Evolutionary conservation across 139 green algal genomes (phyloP).

Genomic region (Picochlorum sp.): DNA sequence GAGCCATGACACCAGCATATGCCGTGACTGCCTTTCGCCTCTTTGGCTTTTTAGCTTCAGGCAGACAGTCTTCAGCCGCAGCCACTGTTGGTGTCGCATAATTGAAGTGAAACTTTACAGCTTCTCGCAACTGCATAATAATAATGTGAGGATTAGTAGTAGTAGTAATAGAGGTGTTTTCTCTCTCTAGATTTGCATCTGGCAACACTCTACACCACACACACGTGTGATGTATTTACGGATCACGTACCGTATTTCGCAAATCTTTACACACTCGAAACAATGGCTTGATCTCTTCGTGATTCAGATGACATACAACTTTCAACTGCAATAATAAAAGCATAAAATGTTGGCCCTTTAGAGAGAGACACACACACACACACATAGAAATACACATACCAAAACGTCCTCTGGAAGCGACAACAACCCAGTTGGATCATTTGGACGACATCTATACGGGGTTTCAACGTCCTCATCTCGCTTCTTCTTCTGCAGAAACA

Average conservation of each 20-base stretch:
- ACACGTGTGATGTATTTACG: too few relatives aligned
- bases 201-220: too few relatives aligned
- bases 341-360: too few relatives aligned
- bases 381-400: too few relatives aligned
- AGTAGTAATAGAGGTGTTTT: too few relatives aligned
- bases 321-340: slow-evolving; percentile 13
- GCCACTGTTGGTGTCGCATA: slow-evolving; percentile 21
- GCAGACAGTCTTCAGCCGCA: slow-evolving; percentile 1
- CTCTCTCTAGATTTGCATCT: too few relatives aligned
- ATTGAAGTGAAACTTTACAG: slow-evolving; percentile 34
- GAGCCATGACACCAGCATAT: slow-evolving; percentile 10
- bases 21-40: slow-evolving; percentile 10
- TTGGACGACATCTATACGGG: slow-evolving; percentile 13
- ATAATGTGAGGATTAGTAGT: too few relatives aligned
- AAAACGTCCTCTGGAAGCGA: slow-evolving; percentile 38
- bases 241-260: slow-evolving; percentile 12
- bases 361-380: too few relatives aligned
- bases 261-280: slow-evolving; percentile 35
- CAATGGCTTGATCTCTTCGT: slow-evolving; percentile 35
- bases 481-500: slow-evolving; percentile 19
- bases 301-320: slow-evolving; percentile 35
- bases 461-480: slow-evolving; percentile 6
- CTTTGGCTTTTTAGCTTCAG: slow-evolving; percentile 13
- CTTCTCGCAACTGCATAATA: slow-evolving; percentile 5
- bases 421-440: slow-evolving; percentile 20